These are phyloP conservation scores for Lodderomyces pseudojiufengensis DNA, from an alignment of 1,139 yeast genomes.

Conservation along the genomic window DNA sequence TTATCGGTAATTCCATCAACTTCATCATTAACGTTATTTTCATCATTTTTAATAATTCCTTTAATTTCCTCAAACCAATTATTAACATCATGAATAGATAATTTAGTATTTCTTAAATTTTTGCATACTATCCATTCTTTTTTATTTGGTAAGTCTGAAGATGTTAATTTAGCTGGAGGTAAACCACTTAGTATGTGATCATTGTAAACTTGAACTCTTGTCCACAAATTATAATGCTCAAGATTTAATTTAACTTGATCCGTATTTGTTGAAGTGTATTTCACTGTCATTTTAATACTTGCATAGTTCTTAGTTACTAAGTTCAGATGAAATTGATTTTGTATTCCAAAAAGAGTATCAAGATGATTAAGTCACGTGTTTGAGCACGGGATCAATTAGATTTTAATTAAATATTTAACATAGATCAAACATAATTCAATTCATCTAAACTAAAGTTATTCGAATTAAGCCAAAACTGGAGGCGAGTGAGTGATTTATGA, in stretches of 20 bases:
- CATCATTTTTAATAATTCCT: conserved; percentile 3
- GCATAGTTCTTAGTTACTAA: background rate
- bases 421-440: too few relatives aligned
- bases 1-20: background rate
- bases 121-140: conserved; percentile 38
- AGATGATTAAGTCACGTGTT: too few relatives aligned
- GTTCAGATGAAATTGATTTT: background rate
- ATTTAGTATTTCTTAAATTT: conserved; percentile 10
- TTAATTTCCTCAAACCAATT: conserved; percentile 29
- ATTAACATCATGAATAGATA: conserved; percentile 25
- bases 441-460: too few relatives aligned
- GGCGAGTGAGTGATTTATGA: too few relatives aligned
- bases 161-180: conserved; percentile 28
- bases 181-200: conserved; percentile 23
- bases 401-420: too few relatives aligned
- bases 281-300: background rate
- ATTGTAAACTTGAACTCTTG: conserved; percentile 27
- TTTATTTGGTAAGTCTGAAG: conserved; percentile 19
- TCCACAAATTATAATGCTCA: conserved; percentile 55
- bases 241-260: conserved; percentile 41
- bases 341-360: too few relatives aligned
- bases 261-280: conserved; percentile 8
- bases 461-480: too few relatives aligned
- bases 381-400: background rate
- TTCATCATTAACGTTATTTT: background rate